These are phyloP conservation scores for Plasmodium ovale DNA, from an alignment of 169 alveolate species.

Conservation along the genomic window DNA sequence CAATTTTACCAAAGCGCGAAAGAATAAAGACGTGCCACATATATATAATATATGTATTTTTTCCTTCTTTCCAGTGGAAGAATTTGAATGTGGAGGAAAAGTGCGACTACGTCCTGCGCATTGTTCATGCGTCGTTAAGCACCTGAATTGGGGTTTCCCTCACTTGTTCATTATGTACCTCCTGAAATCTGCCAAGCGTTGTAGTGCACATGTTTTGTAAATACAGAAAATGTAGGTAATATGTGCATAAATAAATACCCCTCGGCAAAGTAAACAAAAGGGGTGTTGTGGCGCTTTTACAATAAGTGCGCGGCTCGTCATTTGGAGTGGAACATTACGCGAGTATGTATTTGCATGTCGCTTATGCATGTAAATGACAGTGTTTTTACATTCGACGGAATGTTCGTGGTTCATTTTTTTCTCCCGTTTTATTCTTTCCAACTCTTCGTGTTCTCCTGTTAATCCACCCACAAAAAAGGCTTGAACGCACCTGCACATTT, in stretches of 20 bases:
- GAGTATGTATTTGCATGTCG: too few species aligned
- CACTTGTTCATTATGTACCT: constrained; percentile 54
- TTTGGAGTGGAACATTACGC: too few species aligned
- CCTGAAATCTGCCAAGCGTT: constrained; percentile 44
- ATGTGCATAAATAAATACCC: too few species aligned
- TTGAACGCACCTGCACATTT: constrained; percentile 38
- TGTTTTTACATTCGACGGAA: constrained; percentile 68
- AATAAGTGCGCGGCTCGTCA: too few species aligned
- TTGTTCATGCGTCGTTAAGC: constrained; percentile 47
- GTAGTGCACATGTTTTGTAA: background rate
- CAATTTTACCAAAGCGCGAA: too few species aligned
- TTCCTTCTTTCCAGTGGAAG: constrained; percentile 68
- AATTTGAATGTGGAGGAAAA: constrained; percentile 54
- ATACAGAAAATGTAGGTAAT: background rate
- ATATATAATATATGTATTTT: constrained; percentile 2
- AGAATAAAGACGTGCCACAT: too few species aligned
- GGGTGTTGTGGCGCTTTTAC: too few species aligned
- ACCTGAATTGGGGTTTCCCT: background rate
- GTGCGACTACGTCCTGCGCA: constrained; percentile 59
- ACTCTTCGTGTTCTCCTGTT: constrained; percentile 32
- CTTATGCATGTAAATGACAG: too few species aligned
- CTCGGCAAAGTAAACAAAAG: too few species aligned
- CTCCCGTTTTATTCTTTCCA: constrained; percentile 54
- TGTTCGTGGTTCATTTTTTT: constrained; percentile 31
- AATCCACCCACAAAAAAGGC: constrained; percentile 68